A percentile compares a stretch with the other conserved stretches of the same genome.
These are phyloP conservation scores for Cladophialophora psammophila DNA, from an alignment of 2,329 filamentous ascomycete species.

Conservation along the genomic window DNA sequence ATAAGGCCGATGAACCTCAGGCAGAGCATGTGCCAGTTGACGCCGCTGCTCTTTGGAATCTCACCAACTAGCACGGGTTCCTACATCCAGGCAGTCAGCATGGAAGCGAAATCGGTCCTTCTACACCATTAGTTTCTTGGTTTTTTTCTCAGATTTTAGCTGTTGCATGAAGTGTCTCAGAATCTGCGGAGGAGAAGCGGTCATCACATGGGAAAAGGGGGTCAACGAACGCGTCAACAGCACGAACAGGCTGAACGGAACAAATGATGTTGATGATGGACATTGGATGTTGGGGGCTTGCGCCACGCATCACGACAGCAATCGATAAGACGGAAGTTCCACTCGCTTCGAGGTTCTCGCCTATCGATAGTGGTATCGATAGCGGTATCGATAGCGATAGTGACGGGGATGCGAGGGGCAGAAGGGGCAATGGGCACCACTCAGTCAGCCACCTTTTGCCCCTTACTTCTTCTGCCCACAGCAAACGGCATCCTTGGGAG, in stretches of 20 bases:
- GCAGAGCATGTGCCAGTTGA: conserved; percentile 4
- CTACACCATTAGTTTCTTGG: background rate
- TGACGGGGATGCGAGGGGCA: background rate
- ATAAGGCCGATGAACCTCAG: background rate
- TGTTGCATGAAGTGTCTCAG: background rate
- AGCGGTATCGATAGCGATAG: background rate
- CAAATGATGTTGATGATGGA: background rate
- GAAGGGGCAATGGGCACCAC: background rate
- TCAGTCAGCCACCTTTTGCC: background rate
- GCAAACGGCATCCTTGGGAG: background rate
- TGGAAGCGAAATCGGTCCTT: background rate
- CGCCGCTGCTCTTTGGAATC: background rate
- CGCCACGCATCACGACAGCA: background rate
- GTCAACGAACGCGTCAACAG: background rate
- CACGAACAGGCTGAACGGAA: background rate
- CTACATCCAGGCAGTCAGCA: background rate
- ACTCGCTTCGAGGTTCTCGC: background rate
- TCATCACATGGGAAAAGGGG: background rate
- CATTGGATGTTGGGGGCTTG: background rate
- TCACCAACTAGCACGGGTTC: background rate
- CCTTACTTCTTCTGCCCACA: background rate
- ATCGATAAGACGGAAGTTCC: background rate
- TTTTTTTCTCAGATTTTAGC: background rate
- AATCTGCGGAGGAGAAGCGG: background rate
- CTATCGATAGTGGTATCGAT: background rate